Percentiles rank a stretch among this genome's conserved stretches.
phyloP scores from a whole-genome alignment of 306 rosid species.

The Lagenaria siceraria region DNA sequence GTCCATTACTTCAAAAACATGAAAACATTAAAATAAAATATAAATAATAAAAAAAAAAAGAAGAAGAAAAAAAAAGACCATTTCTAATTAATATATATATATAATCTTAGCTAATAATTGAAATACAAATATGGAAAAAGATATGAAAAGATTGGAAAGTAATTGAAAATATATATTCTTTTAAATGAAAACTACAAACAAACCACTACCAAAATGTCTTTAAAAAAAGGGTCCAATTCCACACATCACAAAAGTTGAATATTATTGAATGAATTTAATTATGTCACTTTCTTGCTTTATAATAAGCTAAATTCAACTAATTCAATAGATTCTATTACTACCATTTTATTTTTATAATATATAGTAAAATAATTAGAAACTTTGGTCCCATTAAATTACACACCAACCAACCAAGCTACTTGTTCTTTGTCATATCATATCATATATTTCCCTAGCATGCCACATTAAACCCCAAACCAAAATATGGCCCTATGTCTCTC shows the following conservation, averaged over 20 bases:
- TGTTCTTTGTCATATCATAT: background rate
- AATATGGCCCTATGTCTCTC: background rate
- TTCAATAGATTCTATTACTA: background rate
- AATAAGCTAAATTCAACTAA: background rate
- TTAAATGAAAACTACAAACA: background rate
- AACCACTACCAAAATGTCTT: background rate
- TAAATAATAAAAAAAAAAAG: too few relatives aligned
- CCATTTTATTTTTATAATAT: background rate
- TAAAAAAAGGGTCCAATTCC: background rate
- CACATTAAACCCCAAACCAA: background rate
- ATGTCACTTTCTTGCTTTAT: background rate
- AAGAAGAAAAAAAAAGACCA: too few relatives aligned
- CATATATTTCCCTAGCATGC: background rate
- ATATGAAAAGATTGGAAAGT: background rate
- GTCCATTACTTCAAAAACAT: background rate
- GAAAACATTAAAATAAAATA: too few relatives aligned
- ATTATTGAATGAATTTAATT: background rate
- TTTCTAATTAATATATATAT: background rate
- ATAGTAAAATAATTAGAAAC: background rate
- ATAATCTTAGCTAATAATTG: background rate
- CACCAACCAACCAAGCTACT: slow-evolving; percentile 2
- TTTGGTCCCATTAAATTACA: slow-evolving; percentile 6
- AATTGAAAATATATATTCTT: too few relatives aligned
- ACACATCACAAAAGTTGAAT: background rate
- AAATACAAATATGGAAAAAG: background rate